Conservation (phyloP, 345 rosid species). For the Gynandropsis gynandra region DNA sequence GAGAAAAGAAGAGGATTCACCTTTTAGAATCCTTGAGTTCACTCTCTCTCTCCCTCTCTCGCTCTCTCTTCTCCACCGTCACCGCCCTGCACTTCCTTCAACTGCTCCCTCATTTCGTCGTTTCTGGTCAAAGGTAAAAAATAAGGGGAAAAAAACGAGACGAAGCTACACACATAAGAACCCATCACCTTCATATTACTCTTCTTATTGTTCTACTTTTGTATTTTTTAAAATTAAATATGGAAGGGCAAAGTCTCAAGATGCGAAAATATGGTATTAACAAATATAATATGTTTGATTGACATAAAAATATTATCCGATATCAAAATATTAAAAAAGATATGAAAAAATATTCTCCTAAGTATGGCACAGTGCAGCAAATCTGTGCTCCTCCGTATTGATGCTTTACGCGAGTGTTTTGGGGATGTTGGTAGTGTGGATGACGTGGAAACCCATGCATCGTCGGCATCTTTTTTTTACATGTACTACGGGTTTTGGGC, state of each 20-base stretch:
- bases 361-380: conserved; percentile 20
- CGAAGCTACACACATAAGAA: conserved; percentile 21
- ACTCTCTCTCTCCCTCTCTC: conserved; percentile 18
- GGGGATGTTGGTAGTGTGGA: conserved; percentile 31
- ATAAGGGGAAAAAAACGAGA: conserved; percentile 18
- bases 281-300: no score
- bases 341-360: no score
- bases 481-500: no score
- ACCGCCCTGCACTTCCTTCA: conserved; percentile 29
- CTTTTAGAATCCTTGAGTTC: conserved; percentile 20
- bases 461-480: conserved; percentile 26
- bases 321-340: no score
- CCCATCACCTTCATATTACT: no score
- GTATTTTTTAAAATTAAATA: no score
- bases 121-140: no score
- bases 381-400: conserved; percentile 27
- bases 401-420: conserved; percentile 33
- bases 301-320: no score
- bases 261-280: no score
- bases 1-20: background rate
- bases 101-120: conserved; percentile 17
- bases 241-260: no score
- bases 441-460: conserved; percentile 54
- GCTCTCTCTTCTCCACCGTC: conserved; percentile 31
- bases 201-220: no score